Conservation (phyloP, 2,329 filamentous ascomycete genomes). For the Monosporascus cannonballus region DNA sequence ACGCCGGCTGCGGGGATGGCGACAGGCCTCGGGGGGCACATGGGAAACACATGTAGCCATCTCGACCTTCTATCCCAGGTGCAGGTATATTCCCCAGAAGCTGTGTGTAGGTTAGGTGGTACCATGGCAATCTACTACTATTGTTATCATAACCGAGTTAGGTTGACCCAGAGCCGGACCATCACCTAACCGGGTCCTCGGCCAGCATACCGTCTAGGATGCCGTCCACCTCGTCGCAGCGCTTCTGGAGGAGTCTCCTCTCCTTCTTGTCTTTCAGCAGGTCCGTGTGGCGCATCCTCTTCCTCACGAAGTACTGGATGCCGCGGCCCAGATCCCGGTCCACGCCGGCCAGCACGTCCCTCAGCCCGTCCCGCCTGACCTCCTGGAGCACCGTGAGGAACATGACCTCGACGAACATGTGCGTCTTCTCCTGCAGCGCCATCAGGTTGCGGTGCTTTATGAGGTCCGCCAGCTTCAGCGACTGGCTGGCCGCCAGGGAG, state of each 20-base stretch:
- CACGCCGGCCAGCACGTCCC: conserved; percentile 60
- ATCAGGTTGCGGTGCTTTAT: conserved; percentile 71
- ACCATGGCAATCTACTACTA: too few species aligned
- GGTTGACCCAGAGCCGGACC: background rate
- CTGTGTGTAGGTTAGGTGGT: too few species aligned
- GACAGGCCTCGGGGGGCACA: background rate
- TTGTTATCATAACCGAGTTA: background rate
- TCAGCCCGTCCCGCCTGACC: conserved; percentile 51
- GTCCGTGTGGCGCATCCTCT: conserved; percentile 62
- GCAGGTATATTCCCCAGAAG: background rate
- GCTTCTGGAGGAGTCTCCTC: conserved; percentile 39
- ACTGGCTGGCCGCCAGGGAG: conserved; percentile 40
- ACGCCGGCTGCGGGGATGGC: too few species aligned
- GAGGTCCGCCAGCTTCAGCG: conserved; percentile 37
- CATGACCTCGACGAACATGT: conserved; percentile 73
- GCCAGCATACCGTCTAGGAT: conserved; percentile 26
- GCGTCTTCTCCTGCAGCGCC: conserved; percentile 70
- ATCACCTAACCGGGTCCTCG: conserved; percentile 9
- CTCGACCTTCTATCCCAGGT: background rate
- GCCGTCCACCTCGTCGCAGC: conserved; percentile 37
- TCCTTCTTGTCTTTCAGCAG: conserved; percentile 44
- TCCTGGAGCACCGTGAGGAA: conserved; percentile 70
- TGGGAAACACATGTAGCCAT: background rate
- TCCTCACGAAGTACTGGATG: conserved; percentile 73
- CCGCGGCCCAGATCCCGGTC: conserved; percentile 65